Conservation (phyloP, 2,329 filamentous ascomycete species). For the Venturiaceae sp. region DNA sequence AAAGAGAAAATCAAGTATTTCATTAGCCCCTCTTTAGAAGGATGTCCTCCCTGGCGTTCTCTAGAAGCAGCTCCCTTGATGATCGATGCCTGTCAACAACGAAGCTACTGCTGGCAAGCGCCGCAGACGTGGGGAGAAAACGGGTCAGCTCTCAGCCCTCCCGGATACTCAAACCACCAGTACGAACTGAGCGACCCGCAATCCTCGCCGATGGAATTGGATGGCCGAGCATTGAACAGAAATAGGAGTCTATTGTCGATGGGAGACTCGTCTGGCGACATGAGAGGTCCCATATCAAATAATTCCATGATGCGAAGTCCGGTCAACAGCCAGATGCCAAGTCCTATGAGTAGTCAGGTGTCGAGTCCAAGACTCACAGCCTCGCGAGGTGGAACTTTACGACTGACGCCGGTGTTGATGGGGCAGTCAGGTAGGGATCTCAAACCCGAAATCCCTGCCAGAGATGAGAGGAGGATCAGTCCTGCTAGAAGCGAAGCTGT, state of each 20-base stretch:
- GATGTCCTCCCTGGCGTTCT: conserved; percentile 15
- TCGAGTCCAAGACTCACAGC: background rate
- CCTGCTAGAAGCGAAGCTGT: background rate
- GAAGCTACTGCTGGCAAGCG: conserved; percentile 10
- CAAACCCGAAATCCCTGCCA: background rate
- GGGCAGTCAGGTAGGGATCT: background rate
- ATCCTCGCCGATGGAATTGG: background rate
- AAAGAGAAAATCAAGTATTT: conserved; percentile 28
- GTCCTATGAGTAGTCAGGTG: background rate
- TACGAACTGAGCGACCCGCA: conserved; percentile 3
- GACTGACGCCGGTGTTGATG: background rate
- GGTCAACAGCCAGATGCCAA: background rate
- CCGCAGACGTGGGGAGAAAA: conserved; percentile 4
- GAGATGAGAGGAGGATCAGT: background rate
- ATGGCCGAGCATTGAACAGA: background rate
- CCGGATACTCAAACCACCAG: conserved; percentile 5
- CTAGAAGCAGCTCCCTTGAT: conserved; percentile 4
- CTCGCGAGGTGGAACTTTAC: background rate
- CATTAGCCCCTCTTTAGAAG: conserved; percentile 22
- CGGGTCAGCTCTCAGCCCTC: background rate
- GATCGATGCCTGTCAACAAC: conserved; percentile 9
- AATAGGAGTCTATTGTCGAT: background rate
- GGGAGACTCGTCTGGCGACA: background rate
- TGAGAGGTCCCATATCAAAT: background rate
- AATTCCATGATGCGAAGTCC: background rate